Conservation (phyloP, 768 basidiomycete genomes). For the Trametes cingulata region DNA sequence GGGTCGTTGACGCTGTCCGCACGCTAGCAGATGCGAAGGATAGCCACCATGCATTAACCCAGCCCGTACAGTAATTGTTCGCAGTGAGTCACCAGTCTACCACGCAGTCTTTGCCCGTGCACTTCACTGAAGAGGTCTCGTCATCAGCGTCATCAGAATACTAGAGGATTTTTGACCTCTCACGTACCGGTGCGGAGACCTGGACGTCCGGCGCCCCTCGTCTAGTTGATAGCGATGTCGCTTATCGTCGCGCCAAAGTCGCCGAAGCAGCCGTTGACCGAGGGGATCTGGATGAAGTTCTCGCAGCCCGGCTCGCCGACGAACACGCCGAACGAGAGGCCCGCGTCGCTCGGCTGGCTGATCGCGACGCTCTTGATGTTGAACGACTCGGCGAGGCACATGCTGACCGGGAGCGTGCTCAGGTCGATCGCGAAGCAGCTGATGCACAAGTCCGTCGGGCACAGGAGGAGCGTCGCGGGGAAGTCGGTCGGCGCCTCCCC, state of each 20-base stretch:
- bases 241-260: neutral
- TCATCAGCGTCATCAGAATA: too few relatives aligned
- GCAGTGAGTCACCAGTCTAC: too few relatives aligned
- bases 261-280: constrained; percentile 9
- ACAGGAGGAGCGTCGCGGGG: constrained; percentile 3
- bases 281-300: constrained; percentile 1
- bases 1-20: too few relatives aligned
- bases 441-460: constrained; percentile 6
- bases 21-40: too few relatives aligned
- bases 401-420: constrained; percentile 4
- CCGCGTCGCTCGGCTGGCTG: constrained; percentile 8
- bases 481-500: neutral
- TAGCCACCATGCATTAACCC: too few relatives aligned
- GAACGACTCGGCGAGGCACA: neutral
- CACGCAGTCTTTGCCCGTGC: too few relatives aligned
- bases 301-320: neutral
- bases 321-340: constrained; percentile 8
- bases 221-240: constrained; percentile 4
- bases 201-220: too few relatives aligned
- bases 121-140: too few relatives aligned
- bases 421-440: constrained; percentile 5
- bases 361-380: constrained; percentile 31
- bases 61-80: too few relatives aligned
- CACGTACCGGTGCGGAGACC: too few relatives aligned
- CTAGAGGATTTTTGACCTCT: too few relatives aligned